Base-by-base conservation (phyloP, 192 early-diverging fungal species). In the Backusella tuberculispora region DNA sequence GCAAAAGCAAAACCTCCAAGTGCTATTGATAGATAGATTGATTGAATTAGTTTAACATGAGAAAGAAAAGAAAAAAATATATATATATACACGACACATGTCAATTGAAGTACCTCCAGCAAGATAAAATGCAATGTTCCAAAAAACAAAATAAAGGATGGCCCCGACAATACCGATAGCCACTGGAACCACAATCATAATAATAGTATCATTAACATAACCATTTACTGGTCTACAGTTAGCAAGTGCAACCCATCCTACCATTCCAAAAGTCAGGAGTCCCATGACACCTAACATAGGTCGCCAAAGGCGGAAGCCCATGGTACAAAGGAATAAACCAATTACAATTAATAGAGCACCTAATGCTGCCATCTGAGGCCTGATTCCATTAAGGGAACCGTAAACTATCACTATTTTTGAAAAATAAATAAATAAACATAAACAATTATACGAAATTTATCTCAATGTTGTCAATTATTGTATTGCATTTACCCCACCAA, bases 1-100 rank as follows among this genome's bases (percentile, higher is more conserved):
- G 81, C 70, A 17, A 83, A 42, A 17, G 67, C 68, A 40, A 82
- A 60, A 38, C 79, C 81, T 19, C 75, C 79, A 17, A 82, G 43
- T 15, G 69, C 76, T 37, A 10, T 60, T 60, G 13, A 60, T 2
- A 8, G 9, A 21, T 9, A 50, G 7, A 9, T 43, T 4, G 0
- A 43, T 43, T 9, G 42, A 43, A 6, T 6, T 9, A 6, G 8
- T 43, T 26, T 24, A n/a, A 4, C 24, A 13, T 26, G 9, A 60
- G 24, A 60, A 60, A 26, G 9, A 60, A 60, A 8, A 24, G 19
- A 60, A 24, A 14, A n/a, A 47, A 1, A 47, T 17, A 60, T 5
- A 9, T 60, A 5, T 0, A 26, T 26, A 13, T 26, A 50, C 4
- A 50, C 6, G 14, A 19, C 48, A 21, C 5, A 50, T 50, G 29